These are phyloP conservation scores for Eutrema yunnanense DNA, from an alignment of 345 rosid genomes.

Conservation along the genomic window DNA sequence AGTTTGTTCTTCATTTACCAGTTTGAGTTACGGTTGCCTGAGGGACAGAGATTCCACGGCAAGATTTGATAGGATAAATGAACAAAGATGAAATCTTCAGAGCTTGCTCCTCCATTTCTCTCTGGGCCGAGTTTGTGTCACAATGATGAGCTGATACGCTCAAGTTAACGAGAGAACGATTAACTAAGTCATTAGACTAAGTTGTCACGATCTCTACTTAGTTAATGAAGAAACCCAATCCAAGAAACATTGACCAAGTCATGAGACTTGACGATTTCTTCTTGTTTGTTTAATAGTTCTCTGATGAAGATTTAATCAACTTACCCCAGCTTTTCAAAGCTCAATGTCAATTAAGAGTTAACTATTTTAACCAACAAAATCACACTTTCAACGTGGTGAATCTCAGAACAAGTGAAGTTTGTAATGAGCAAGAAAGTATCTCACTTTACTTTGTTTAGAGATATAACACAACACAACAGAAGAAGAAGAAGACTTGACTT, in stretches of 20 bases:
- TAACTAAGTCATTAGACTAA: no score
- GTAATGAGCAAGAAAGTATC: no score
- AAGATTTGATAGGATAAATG: conserved; percentile 70
- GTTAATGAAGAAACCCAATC: no score
- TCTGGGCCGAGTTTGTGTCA: neutral
- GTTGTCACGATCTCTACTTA: no score
- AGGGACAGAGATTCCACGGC: conserved; percentile 71
- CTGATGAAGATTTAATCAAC: no score
- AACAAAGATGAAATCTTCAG: conserved; percentile 43
- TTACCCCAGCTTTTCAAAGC: neutral
- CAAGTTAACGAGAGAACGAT: no score
- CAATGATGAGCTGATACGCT: no score
- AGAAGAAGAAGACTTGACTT: no score
- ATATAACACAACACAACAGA: no score
- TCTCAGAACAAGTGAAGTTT: neutral
- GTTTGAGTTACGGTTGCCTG: conserved; percentile 58
- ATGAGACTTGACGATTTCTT: no score
- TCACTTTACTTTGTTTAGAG: neutral
- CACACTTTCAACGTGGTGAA: neutral
- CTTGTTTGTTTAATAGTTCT: no score
- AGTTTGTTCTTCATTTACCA: conserved; percentile 31
- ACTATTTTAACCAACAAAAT: neutral
- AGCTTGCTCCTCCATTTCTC: conserved; percentile 14
- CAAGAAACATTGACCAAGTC: no score
- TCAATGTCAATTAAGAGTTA: neutral